phyloP scores from a whole-genome alignment of 1,284 basidiomycete species.

The Pseudozyma tsukubaensis region DNA sequence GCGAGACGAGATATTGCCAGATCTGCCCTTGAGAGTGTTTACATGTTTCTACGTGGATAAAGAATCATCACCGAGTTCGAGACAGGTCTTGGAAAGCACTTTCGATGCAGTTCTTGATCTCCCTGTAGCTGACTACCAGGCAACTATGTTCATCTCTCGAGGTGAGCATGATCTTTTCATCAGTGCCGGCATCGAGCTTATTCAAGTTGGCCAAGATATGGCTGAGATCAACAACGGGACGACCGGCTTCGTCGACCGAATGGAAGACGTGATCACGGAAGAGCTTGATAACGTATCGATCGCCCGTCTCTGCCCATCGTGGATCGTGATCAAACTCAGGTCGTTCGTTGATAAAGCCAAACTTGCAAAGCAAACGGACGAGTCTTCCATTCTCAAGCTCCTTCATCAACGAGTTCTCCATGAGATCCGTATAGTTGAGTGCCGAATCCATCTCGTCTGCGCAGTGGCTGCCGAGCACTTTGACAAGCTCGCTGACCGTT shows the following conservation, averaged over 20 bases:
- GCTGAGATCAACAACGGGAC: conserved; percentile 82
- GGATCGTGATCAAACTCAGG: conserved; percentile 97
- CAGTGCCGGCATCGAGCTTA: conserved; percentile 86
- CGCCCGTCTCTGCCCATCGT: conserved; percentile 97
- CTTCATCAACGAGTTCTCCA: conserved; percentile 85
- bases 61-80: conserved; percentile 19
- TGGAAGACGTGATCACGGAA: conserved; percentile 99
- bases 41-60: no score
- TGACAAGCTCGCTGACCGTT: conserved; percentile 82
- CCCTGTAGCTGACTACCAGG: conserved; percentile 92
- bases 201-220: conserved; percentile 67
- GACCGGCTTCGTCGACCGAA: conserved; percentile 89
- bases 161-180: conserved; percentile 94
- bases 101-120: conserved; percentile 71
- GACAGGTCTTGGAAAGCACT: conserved; percentile 61
- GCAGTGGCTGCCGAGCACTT: conserved; percentile 80
- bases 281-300: conserved; percentile 96
- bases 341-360: conserved; percentile 97
- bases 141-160: conserved; percentile 95
- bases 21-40: not conserved
- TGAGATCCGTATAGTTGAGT: conserved; percentile 79
- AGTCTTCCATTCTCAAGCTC: conserved; percentile 97
- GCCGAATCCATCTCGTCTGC: conserved; percentile 85
- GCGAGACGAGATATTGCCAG: not conserved
- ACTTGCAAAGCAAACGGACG: conserved; percentile 90